phyloP scores from a whole-genome alignment of 148 eudicot genomes.

The Beta vulgaris region DNA sequence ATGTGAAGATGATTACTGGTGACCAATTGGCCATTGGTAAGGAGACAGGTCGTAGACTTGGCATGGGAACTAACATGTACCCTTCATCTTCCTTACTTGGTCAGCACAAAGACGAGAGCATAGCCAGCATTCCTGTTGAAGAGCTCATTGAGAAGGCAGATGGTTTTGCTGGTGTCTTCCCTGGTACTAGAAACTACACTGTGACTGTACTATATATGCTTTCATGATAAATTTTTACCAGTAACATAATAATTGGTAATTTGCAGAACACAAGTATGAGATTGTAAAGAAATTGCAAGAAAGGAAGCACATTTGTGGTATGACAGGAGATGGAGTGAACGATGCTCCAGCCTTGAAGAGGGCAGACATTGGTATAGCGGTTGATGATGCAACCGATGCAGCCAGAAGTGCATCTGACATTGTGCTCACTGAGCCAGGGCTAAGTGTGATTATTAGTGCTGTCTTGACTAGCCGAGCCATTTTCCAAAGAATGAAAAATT shows the following conservation, averaged over 20 bases:
- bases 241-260: not conserved
- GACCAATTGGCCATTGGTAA: slow-evolving; percentile 84
- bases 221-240: not conserved
- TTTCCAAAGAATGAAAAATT: slow-evolving; percentile 79
- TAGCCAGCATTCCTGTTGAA: slow-evolving; percentile 61
- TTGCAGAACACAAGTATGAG: slow-evolving; percentile 79
- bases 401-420: slow-evolving; percentile 83
- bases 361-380: slow-evolving; percentile 82
- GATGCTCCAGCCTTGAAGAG: slow-evolving; percentile 80
- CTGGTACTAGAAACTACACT: slow-evolving; percentile 38
- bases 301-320: slow-evolving; percentile 77
- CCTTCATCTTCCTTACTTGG: slow-evolving; percentile 85
- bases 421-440: slow-evolving; percentile 74
- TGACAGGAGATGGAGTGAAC: slow-evolving; percentile 87
- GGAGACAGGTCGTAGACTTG: slow-evolving; percentile 81
- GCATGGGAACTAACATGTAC: slow-evolving; percentile 85
- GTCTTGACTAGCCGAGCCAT: slow-evolving; percentile 72
- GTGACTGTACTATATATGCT: not conserved
- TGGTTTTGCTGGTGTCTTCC: slow-evolving; percentile 88
- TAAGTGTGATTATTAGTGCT: slow-evolving; percentile 76
- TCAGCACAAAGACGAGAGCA: slow-evolving; percentile 51
- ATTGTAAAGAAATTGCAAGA: slow-evolving; percentile 82
- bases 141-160: slow-evolving; percentile 82
- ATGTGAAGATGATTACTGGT: slow-evolving; percentile 93
- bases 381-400: slow-evolving; percentile 92